Conservation (phyloP, 176 grass and related monocot genomes). For the sorghum (Sorghum bicolor) region DNA sequence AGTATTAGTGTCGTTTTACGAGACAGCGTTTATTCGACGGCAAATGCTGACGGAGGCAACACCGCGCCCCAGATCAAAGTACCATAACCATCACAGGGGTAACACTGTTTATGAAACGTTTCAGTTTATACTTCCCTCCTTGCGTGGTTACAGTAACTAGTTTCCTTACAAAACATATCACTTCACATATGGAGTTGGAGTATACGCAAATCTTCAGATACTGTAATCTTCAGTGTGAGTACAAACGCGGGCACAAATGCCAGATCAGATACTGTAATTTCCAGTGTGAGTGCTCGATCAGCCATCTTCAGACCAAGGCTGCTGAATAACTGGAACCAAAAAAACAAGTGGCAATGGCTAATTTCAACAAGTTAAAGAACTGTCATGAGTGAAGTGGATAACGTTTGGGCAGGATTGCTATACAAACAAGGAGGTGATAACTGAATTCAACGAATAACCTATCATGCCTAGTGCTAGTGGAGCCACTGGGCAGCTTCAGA, state of each 20-base stretch:
- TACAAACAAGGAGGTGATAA: not conserved
- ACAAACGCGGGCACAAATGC: not conserved
- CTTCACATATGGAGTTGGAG: not conserved
- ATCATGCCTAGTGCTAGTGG: slow-evolving; percentile 18
- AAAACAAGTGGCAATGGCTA: not conserved
- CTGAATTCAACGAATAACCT: slow-evolving; percentile 14
- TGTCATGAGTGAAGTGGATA: slow-evolving; percentile 15
- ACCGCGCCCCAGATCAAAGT: not conserved
- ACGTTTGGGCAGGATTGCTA: slow-evolving; percentile 5
- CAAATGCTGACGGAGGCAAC: not conserved
- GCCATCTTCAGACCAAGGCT: not conserved
- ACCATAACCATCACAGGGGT: not conserved
- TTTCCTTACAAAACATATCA: not conserved
- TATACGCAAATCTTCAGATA: no score
- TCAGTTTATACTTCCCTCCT: not conserved
- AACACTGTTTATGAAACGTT: not conserved
- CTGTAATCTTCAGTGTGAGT: no score
- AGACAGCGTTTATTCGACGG: not conserved
- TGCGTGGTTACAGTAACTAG: not conserved
- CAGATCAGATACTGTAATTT: not conserved
- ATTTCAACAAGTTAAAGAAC: not conserved
- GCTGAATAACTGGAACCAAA: slow-evolving; percentile 1
- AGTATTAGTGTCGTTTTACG: not conserved
- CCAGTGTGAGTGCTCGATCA: not conserved
- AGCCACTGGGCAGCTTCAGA: slow-evolving; percentile 45